Conservation (phyloP, 2,329 filamentous ascomycete genomes). For the Tolypocladium endophyticum region DNA sequence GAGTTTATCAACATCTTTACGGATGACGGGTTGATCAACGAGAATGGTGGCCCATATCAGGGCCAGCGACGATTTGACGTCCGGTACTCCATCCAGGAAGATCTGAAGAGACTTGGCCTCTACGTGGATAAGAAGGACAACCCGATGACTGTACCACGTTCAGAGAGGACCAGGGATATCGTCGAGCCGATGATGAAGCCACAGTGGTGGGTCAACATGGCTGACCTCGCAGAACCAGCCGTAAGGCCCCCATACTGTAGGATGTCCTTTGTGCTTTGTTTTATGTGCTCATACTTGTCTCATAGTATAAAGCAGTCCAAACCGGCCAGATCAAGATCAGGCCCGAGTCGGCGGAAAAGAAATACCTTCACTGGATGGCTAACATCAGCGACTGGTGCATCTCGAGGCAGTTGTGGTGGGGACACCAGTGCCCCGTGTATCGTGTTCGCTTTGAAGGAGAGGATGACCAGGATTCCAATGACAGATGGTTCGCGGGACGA, state of each 20-base stretch:
- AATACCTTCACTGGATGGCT: slow-evolving; percentile 77
- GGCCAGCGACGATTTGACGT: slow-evolving; percentile 90
- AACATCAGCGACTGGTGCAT: slow-evolving; percentile 90
- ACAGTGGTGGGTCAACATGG: slow-evolving; percentile 67
- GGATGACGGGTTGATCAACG: slow-evolving; percentile 81
- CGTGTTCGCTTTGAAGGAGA: background rate
- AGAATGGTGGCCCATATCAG: slow-evolving; percentile 68
- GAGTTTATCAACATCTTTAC: slow-evolving; percentile 94
- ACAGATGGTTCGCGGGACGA: background rate
- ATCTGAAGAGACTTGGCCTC: slow-evolving; percentile 72
- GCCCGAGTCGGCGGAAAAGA: slow-evolving; percentile 69
- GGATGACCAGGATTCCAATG: background rate
- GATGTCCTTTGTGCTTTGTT: too few species aligned
- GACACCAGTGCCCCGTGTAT: slow-evolving; percentile 88
- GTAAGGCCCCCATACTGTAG: too few species aligned
- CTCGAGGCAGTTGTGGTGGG: slow-evolving; percentile 93
- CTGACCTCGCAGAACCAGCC: background rate
- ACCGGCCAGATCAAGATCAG: slow-evolving; percentile 73
- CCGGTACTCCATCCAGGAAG: slow-evolving; percentile 74
- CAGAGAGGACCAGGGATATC: slow-evolving; percentile 79
- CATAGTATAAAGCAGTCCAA: background rate
- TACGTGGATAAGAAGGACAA: slow-evolving; percentile 95
- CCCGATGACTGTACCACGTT: slow-evolving; percentile 88
- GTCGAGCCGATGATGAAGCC: slow-evolving; percentile 93
- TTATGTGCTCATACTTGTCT: background rate